phyloP scores from a whole-genome alignment of 305 asterid species.

The Solanum hybrid region DNA sequence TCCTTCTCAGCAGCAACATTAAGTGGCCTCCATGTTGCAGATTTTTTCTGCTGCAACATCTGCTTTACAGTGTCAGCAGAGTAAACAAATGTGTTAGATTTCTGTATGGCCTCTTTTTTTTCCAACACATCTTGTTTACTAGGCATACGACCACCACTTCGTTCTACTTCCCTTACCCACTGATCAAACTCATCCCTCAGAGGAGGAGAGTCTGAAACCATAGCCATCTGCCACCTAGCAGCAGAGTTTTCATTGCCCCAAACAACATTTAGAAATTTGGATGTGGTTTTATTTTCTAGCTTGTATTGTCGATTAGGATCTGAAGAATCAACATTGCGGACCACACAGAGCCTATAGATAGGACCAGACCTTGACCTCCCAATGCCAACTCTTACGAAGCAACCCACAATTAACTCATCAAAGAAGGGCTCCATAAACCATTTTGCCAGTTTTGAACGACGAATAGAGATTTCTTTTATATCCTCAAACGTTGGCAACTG shows the following conservation, averaged over 20 bases:
- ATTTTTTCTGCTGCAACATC: constrained; percentile 92
- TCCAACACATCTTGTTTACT: constrained; percentile 73
- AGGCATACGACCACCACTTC: constrained; percentile 73
- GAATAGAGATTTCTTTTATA: constrained; percentile 73
- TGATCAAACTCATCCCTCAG: constrained; percentile 57
- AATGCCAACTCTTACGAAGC: constrained; percentile 92
- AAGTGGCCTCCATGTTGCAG: constrained; percentile 84
- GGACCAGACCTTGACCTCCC: constrained; percentile 84
- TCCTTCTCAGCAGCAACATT: constrained; percentile 94
- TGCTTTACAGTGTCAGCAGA: constrained; percentile 93
- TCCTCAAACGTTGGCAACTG: constrained; percentile 71
- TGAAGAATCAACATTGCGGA: constrained; percentile 70
- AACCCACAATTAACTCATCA: constrained; percentile 88
- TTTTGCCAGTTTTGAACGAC: constrained; percentile 79
- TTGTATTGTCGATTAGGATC: constrained; percentile 79
- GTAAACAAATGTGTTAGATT: constrained; percentile 70
- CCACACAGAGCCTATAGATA: constrained; percentile 79
- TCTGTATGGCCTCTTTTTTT: constrained; percentile 78
- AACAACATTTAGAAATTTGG: constrained; percentile 72
- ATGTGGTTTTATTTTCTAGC: constrained; percentile 82
- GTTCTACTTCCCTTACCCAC: constrained; percentile 88
- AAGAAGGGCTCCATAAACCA: constrained; percentile 99
- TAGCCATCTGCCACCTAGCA: constrained; percentile 99
- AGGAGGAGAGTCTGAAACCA: constrained; percentile 85
- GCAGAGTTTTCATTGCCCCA: constrained; percentile 95